These are phyloP conservation scores for Trichoderma sp. DNA, from an alignment of 2,329 filamentous ascomycete genomes.

Conservation along the genomic window DNA sequence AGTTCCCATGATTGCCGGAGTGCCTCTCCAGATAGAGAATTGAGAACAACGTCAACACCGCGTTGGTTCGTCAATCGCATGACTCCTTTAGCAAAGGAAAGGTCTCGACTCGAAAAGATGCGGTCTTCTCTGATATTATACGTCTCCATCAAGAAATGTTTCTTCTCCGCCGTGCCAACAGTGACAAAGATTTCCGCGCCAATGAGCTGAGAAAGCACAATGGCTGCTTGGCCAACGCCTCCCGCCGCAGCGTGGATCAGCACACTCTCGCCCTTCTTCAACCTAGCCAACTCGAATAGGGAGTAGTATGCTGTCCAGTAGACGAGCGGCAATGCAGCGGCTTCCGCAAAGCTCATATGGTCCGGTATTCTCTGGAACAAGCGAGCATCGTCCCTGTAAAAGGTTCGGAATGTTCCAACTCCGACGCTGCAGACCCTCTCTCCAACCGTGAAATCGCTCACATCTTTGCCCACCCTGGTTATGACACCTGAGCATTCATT, in stretches of 20 bases:
- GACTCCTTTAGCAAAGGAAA: not conserved
- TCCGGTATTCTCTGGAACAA: not conserved
- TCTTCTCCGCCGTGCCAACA: not conserved
- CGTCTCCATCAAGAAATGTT: not conserved
- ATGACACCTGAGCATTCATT: not conserved
- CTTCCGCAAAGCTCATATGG: not conserved
- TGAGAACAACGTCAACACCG: not conserved
- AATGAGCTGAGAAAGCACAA: not conserved
- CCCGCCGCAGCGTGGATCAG: not conserved
- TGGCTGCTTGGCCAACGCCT: not conserved
- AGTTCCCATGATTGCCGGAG: not conserved
- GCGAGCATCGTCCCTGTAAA: not conserved
- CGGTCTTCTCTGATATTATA: not conserved
- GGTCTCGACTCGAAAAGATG: not conserved
- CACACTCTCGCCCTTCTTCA: not conserved
- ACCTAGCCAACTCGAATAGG: not conserved
- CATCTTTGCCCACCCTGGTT: not conserved
- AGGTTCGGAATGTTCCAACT: not conserved
- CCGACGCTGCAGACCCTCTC: not conserved
- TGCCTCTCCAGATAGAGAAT: not conserved
- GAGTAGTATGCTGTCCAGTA: not conserved
- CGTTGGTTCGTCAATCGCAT: not conserved
- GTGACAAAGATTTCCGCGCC: not conserved
- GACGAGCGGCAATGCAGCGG: not conserved
- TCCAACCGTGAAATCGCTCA: not conserved